phyloP scores from a whole-genome alignment of 768 basidiomycete species.

The Fibroporia radiculosa region DNA sequence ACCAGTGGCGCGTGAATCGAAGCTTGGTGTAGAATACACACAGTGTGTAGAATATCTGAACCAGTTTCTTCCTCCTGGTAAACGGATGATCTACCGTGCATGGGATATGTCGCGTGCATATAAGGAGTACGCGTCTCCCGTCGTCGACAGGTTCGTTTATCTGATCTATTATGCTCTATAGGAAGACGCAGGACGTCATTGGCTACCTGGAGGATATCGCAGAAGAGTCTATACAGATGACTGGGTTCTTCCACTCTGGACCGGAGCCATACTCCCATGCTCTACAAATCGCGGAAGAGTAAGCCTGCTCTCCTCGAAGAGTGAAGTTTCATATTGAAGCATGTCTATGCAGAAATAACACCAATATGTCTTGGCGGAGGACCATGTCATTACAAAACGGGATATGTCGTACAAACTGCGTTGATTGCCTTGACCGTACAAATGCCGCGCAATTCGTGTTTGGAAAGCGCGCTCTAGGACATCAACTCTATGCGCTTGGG shows the following conservation, averaged over 20 bases:
- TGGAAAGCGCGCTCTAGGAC: conserved; percentile 88
- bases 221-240: conserved; percentile 86
- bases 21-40: conserved; percentile 83
- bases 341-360: conserved; percentile 19
- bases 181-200: conserved; percentile 94
- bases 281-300: conserved; percentile 39
- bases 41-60: conserved; percentile 91
- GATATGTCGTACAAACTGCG: conserved; percentile 90
- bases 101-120: conserved; percentile 97
- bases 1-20: conserved; percentile 77
- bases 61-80: conserved; percentile 82
- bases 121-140: conserved; percentile 61
- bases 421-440: conserved; percentile 94
- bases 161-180: conserved; percentile 23
- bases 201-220: conserved; percentile 92
- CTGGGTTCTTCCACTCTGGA: conserved; percentile 94
- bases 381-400: conserved; percentile 84
- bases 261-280: conserved; percentile 75
- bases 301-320: conserved; percentile 6
- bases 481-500: conserved; percentile 92
- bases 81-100: conserved; percentile 85
- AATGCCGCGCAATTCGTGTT: conserved; percentile 97
- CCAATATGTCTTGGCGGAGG: conserved; percentile 42
- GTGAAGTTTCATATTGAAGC: not conserved
- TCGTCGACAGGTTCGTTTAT: not conserved